Percentiles rank a stretch among this genome's conserved stretches.
Conservation (phyloP, 805 yeast species). For the Huiozyma sinensis region DNA sequence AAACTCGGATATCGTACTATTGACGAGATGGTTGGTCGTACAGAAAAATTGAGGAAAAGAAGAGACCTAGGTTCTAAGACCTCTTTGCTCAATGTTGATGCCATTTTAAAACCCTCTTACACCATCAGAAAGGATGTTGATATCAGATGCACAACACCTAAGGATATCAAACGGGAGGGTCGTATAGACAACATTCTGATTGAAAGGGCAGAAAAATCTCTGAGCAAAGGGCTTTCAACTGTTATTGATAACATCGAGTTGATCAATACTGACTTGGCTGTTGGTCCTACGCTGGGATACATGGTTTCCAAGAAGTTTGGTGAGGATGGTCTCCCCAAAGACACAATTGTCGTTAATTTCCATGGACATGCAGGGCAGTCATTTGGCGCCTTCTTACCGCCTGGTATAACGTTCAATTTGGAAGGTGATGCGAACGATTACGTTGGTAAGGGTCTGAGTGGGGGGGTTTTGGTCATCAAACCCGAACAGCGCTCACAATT, state of each 20-base stretch:
- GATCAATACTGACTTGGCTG: slow-evolving; percentile 90
- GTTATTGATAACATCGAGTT: slow-evolving; percentile 82
- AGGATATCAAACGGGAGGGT: slow-evolving; percentile 83
- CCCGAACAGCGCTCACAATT: slow-evolving; percentile 79
- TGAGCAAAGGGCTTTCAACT: slow-evolving; percentile 92
- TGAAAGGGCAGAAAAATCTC: slow-evolving; percentile 91
- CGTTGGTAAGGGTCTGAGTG: slow-evolving; percentile 94
- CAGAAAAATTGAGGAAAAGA: slow-evolving; percentile 79
- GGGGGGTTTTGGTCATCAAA: slow-evolving; percentile 85
- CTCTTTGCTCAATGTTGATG: slow-evolving; percentile 81
- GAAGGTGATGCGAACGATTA: slow-evolving; percentile 98
- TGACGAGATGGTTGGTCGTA: slow-evolving; percentile 96
- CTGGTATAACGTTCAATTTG: slow-evolving; percentile 88
- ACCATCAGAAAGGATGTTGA: slow-evolving; percentile 94
- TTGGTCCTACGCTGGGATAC: slow-evolving; percentile 91
- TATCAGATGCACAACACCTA: slow-evolving; percentile 73
- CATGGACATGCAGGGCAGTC: slow-evolving; percentile 97
- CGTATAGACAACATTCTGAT: slow-evolving; percentile 92
- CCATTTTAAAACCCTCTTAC: slow-evolving; percentile 94
- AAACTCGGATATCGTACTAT: slow-evolving; percentile 88
- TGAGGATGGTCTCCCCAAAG: slow-evolving; percentile 87
- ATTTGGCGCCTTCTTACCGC: slow-evolving; percentile 93
- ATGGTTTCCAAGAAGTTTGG: slow-evolving; percentile 90
- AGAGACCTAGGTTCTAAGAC: slow-evolving; percentile 87
- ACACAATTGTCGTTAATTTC: slow-evolving; percentile 86